These are phyloP conservation scores for Penicillium dipodomyicola DNA, from an alignment of 495 filamentous ascomycete species.

Conservation along the genomic window DNA sequence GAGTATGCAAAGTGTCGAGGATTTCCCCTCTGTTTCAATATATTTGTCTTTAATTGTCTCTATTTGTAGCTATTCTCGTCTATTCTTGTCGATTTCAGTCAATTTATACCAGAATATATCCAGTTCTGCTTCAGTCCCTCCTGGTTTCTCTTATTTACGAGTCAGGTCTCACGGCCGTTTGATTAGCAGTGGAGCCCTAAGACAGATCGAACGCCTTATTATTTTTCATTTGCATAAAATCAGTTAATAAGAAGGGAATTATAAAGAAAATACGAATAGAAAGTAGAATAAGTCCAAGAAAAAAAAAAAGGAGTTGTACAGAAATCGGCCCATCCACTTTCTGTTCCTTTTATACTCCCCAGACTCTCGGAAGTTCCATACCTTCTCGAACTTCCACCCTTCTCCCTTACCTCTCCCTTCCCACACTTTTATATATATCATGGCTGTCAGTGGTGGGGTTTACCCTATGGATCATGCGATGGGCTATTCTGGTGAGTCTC, in stretches of 20 bases:
- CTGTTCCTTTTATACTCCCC: neutral
- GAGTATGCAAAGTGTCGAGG: neutral
- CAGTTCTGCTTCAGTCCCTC: neutral
- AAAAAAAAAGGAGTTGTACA: neutral
- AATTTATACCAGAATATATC: neutral
- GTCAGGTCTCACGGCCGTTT: neutral
- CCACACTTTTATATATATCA: conserved; percentile 2
- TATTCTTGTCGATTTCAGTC: neutral
- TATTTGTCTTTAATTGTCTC: neutral
- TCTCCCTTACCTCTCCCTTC: conserved; percentile 11
- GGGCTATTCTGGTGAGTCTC: conserved; percentile 26
- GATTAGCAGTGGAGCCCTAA: neutral
- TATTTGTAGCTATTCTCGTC: no score
- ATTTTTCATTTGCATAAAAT: neutral
- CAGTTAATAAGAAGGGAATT: neutral
- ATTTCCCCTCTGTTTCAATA: neutral
- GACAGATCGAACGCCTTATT: neutral
- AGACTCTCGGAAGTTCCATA: neutral
- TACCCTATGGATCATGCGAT: conserved; percentile 28
- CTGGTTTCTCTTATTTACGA: neutral
- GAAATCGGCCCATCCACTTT: neutral
- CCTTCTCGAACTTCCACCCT: neutral
- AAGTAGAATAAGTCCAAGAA: neutral
- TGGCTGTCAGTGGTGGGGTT: conserved; percentile 26
- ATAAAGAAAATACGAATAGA: neutral